A percentile compares a stretch with the other conserved stretches of the same genome.
Evolutionary conservation across 2,329 filamentous ascomycete species (phyloP).

Genomic region (Fusarium algeriense): DNA sequence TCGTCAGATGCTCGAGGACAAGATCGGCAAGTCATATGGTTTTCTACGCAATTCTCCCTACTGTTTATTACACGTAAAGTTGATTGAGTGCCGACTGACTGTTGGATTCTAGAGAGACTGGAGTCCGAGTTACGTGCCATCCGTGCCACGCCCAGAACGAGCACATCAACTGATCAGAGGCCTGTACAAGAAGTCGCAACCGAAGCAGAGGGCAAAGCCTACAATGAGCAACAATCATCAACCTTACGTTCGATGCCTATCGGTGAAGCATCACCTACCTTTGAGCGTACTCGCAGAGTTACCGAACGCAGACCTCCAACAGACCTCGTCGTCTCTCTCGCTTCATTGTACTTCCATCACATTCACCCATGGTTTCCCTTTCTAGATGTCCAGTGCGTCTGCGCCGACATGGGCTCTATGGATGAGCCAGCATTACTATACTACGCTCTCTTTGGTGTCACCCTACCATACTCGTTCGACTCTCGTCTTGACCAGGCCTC

Average conservation of each 20-base stretch:
- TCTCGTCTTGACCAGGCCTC: constrained; percentile 1
- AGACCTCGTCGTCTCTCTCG: not conserved
- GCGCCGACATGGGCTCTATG: not conserved
- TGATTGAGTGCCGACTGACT: not conserved
- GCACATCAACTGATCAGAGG: not conserved
- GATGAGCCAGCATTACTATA: not conserved
- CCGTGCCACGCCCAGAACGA: not conserved
- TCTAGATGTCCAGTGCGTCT: constrained; percentile 1
- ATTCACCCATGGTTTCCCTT: constrained; percentile 9
- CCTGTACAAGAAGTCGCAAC: not conserved
- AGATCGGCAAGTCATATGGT: not conserved
- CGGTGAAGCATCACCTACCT: not conserved
- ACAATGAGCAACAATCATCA: not conserved
- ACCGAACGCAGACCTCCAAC: not conserved
- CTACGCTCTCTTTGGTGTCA: not conserved
- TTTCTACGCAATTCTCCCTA: not conserved
- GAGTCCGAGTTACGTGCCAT: not conserved
- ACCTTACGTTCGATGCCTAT: not conserved
- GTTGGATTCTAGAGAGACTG: not conserved
- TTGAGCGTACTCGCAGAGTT: not conserved
- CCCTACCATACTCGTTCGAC: not conserved
- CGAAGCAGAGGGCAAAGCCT: not conserved
- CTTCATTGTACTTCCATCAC: not conserved
- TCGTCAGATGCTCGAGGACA: not conserved
- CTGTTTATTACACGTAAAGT: no score